These are phyloP conservation scores for Aspergillus amoenus DNA, from an alignment of 2,329 filamentous ascomycete species.

Conservation along the genomic window DNA sequence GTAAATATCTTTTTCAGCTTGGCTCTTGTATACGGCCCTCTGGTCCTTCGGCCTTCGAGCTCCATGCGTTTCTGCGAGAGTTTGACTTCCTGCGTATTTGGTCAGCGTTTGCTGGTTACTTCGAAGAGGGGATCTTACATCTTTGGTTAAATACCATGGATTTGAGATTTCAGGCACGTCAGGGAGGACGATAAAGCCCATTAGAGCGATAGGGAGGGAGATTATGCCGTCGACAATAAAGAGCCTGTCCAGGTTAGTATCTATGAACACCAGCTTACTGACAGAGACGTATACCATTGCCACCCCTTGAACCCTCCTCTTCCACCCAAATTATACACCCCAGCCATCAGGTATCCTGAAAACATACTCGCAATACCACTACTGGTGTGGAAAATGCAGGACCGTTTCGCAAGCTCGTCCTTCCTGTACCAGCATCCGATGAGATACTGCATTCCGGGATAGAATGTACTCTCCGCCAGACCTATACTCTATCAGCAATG, in stretches of 20 bases:
- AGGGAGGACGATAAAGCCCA: conserved; percentile 50
- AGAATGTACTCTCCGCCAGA: conserved; percentile 52
- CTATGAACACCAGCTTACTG: neutral
- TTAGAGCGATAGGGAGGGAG: conserved; percentile 52
- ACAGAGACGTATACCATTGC: conserved; percentile 44
- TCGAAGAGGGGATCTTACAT: conserved; percentile 21
- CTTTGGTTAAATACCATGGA: conserved; percentile 49
- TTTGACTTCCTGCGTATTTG: conserved; percentile 38
- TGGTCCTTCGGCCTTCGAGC: conserved; percentile 47
- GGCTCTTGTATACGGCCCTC: conserved; percentile 47
- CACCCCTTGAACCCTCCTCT: conserved; percentile 52
- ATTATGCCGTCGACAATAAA: conserved; percentile 58
- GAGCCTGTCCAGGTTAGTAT: conserved; percentile 31
- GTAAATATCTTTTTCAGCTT: conserved; percentile 62
- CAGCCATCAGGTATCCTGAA: conserved; percentile 56
- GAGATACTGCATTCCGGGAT: conserved; percentile 54
- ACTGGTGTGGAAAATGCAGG: conserved; percentile 54
- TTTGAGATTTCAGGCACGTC: conserved; percentile 53
- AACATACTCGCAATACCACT: conserved; percentile 46
- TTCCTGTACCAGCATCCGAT: conserved; percentile 54
- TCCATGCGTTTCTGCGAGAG: conserved; percentile 52
- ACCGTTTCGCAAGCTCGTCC: conserved; percentile 53
- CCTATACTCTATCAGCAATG: conserved; percentile 23
- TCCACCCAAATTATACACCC: conserved; percentile 51
- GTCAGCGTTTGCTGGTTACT: neutral